Percentiles rank a stretch among this genome's conserved stretches.
These are phyloP conservation scores for Fraxinus angustifolia DNA, from an alignment of 305 asterid species.

Conservation along the genomic window DNA sequence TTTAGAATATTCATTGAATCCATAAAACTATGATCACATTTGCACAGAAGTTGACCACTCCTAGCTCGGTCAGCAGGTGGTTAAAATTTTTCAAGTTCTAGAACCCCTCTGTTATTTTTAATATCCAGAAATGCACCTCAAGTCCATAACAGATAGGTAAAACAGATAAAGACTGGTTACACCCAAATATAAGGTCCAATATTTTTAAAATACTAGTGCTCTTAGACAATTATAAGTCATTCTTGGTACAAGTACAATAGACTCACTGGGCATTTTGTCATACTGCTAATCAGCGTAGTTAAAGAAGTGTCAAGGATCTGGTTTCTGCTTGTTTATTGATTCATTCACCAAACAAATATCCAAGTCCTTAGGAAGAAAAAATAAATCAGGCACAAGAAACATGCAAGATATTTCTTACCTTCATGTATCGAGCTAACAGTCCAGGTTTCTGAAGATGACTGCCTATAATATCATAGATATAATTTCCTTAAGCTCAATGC, in stretches of 20 bases:
- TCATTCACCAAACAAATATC: background rate
- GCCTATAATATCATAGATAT: slow-evolving; percentile 46
- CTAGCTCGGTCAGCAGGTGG: background rate
- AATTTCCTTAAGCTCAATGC: slow-evolving; percentile 21
- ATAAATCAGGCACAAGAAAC: background rate
- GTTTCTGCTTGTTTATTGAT: background rate
- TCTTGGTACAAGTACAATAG: background rate
- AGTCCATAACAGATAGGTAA: background rate
- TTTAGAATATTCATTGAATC: background rate
- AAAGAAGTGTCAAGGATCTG: background rate
- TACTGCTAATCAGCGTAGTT: background rate
- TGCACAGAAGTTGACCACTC: background rate
- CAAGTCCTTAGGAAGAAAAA: background rate
- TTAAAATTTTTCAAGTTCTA: background rate
- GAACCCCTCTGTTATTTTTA: background rate
- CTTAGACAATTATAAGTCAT: background rate
- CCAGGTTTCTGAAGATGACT: slow-evolving; percentile 71
- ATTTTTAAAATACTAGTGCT: background rate
- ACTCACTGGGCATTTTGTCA: background rate
- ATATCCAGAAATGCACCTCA: background rate
- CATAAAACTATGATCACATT: background rate
- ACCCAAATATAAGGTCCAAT: background rate
- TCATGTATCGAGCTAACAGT: slow-evolving; percentile 83
- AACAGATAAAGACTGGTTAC: background rate
- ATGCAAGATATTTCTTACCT: slow-evolving; percentile 45